These are phyloP conservation scores for Diphasiastrum complanatum DNA, from an alignment of 83 land plant genomes.

Conservation along the genomic window DNA sequence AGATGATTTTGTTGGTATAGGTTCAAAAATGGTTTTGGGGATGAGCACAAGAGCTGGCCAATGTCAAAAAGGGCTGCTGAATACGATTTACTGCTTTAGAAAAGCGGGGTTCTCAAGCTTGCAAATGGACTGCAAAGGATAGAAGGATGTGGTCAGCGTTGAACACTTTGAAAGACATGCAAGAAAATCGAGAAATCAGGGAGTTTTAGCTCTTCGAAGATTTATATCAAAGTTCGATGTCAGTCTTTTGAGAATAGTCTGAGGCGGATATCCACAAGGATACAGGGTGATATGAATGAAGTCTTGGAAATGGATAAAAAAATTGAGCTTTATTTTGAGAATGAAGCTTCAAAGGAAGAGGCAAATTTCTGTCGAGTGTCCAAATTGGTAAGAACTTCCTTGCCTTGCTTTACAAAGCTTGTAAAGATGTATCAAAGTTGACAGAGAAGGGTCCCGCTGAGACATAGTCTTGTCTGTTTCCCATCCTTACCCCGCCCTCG, in stretches of 20 bases:
- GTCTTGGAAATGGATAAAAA: constrained; percentile 55
- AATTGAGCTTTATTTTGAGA: constrained; percentile 63
- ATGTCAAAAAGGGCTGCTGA: constrained; percentile 39
- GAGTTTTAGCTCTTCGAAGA: constrained; percentile 15
- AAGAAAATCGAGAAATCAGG: constrained; percentile 24
- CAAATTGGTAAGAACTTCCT: constrained; percentile 62
- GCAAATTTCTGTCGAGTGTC: constrained; percentile 58
- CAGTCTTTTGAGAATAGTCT: constrained; percentile 35
- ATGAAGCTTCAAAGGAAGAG: constrained; percentile 51
- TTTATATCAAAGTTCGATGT: constrained; percentile 39
- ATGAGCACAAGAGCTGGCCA: constrained; percentile 49
- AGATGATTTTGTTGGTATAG: constrained; percentile 37
- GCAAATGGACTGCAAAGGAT: constrained; percentile 45
- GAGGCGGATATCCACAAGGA: constrained; percentile 38
- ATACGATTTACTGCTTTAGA: constrained; percentile 38
- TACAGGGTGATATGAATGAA: constrained; percentile 37
- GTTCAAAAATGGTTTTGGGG: constrained; percentile 58
- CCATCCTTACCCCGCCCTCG: too few species aligned
- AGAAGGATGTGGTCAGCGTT: constrained; percentile 1
- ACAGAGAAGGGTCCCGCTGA: too few species aligned
- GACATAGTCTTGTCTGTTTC: too few species aligned
- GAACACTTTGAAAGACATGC: constrained; percentile 29
- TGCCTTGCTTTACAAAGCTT: constrained; percentile 58
- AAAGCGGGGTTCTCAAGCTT: constrained; percentile 27
- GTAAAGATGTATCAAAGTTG: constrained; percentile 49